These are phyloP conservation scores for Metschnikowia santaceciliae DNA, from an alignment of 805 yeast species.

Conservation along the genomic window DNA sequence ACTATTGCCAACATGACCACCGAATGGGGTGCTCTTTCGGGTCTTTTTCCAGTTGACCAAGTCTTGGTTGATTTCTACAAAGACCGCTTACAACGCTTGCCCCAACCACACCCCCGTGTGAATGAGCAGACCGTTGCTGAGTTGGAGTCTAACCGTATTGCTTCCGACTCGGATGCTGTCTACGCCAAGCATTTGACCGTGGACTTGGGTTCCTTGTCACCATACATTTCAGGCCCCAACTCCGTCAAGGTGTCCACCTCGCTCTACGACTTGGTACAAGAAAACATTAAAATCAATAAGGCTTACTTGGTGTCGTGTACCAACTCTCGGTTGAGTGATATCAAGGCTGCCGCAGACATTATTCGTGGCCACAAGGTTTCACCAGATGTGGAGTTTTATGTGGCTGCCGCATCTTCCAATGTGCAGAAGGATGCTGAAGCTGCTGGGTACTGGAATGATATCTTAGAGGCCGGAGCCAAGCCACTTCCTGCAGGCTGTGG, in stretches of 20 bases:
- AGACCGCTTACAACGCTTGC: constrained; percentile 51
- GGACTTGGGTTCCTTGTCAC: constrained; percentile 77
- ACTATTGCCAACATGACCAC: constrained; percentile 23
- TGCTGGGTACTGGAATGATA: constrained; percentile 86
- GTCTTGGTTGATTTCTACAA: constrained; percentile 76
- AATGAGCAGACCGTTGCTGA: constrained; percentile 55
- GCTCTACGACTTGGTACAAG: constrained; percentile 64
- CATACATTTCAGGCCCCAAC: constrained; percentile 94
- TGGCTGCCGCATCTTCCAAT: constrained; percentile 94
- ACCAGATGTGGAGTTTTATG: constrained; percentile 87
- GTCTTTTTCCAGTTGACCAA: constrained; percentile 93
- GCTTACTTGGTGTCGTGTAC: constrained; percentile 98
- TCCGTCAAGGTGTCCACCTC: constrained; percentile 89
- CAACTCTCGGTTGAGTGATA: constrained; percentile 88
- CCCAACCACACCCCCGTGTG: constrained; percentile 81
- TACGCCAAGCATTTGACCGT: constrained; percentile 86
- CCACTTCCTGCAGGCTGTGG: constrained; percentile 99
- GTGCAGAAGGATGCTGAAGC: constrained; percentile 92
- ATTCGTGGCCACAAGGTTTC: constrained; percentile 81
- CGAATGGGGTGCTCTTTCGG: constrained; percentile 66
- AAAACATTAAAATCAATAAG: constrained; percentile 78
- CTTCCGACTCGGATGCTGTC: constrained; percentile 71
- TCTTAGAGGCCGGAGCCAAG: constrained; percentile 88
- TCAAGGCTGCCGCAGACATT: constrained; percentile 90
- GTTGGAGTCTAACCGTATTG: constrained; percentile 40